Evolutionary conservation across 257 asterid genomes (phyloP).

Genomic region (Rehmannia glutinosa): DNA sequence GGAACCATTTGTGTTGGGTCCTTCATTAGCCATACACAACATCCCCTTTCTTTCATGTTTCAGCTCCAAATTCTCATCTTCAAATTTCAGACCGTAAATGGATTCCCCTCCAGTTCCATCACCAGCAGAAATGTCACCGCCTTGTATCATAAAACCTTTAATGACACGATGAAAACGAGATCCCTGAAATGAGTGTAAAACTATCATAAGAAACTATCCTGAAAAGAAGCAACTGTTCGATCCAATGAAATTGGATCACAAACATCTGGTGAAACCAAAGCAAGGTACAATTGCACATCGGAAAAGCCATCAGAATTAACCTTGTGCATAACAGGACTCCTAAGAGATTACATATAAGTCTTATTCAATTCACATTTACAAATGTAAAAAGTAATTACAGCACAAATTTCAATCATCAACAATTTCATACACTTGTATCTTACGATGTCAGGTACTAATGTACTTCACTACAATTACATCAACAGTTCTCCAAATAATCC

Average conservation of each 20-base stretch:
- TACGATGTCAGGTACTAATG: no score
- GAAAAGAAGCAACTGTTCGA: background rate
- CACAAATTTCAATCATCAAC: no score
- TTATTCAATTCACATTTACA: no score
- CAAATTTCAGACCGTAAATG: slow-evolving; percentile 68
- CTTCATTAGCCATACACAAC: slow-evolving; percentile 82
- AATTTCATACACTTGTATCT: no score
- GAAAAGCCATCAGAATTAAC: background rate
- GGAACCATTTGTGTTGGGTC: slow-evolving; percentile 81
- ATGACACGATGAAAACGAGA: slow-evolving; percentile 72
- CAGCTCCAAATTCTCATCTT: slow-evolving; percentile 76
- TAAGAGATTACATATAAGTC: no score
- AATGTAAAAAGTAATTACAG: no score
- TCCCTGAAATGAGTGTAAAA: slow-evolving; percentile 31
- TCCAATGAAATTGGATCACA: background rate
- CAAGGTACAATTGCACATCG: background rate
- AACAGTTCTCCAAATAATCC: no score
- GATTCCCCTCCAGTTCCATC: slow-evolving; percentile 93
- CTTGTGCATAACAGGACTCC: no score
- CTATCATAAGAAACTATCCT: background rate
- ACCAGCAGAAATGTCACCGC: slow-evolving; percentile 84
- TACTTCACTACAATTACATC: no score
- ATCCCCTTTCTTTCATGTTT: slow-evolving; percentile 49
- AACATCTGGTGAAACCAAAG: background rate
- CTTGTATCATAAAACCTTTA: slow-evolving; percentile 85